Evolutionary conservation across 148 eudicot species (phyloP).

Genomic region (Beta vulgaris): DNA sequence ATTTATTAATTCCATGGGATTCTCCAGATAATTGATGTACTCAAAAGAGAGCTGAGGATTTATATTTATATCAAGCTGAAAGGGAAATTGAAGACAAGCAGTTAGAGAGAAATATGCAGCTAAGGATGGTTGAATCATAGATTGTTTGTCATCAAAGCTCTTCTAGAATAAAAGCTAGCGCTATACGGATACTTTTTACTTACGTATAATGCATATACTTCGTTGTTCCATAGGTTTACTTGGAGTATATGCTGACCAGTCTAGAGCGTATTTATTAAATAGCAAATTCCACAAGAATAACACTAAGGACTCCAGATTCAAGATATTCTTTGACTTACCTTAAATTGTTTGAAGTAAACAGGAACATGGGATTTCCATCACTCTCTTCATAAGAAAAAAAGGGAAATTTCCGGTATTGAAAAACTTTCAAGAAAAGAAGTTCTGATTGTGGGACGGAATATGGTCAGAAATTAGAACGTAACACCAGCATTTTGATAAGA

Average conservation of each 20-base stretch:
- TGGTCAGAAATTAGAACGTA: background rate
- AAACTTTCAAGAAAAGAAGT: background rate
- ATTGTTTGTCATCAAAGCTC: background rate
- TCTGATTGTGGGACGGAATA: background rate
- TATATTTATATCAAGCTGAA: constrained; percentile 74
- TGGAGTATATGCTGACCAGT: too few relatives aligned
- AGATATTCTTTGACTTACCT: background rate
- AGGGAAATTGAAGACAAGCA: constrained; percentile 18
- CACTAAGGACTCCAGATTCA: background rate
- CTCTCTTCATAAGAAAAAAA: background rate
- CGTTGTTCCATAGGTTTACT: too few relatives aligned
- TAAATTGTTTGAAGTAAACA: background rate
- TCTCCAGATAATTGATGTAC: constrained; percentile 89
- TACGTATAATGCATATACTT: too few relatives aligned
- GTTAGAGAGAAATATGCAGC: constrained; percentile 5
- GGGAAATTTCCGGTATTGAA: background rate
- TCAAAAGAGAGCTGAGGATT: constrained; percentile 92
- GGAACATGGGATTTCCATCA: background rate
- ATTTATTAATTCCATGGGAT: constrained; percentile 76
- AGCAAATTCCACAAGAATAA: background rate
- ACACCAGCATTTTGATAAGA: background rate
- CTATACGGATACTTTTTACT: too few relatives aligned
- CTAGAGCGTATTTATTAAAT: background rate
- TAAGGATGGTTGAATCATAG: background rate
- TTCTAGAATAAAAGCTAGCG: background rate